Base-by-base conservation (phyloP, 169 alveolate species). In the Eimeria acervulina region DNA sequence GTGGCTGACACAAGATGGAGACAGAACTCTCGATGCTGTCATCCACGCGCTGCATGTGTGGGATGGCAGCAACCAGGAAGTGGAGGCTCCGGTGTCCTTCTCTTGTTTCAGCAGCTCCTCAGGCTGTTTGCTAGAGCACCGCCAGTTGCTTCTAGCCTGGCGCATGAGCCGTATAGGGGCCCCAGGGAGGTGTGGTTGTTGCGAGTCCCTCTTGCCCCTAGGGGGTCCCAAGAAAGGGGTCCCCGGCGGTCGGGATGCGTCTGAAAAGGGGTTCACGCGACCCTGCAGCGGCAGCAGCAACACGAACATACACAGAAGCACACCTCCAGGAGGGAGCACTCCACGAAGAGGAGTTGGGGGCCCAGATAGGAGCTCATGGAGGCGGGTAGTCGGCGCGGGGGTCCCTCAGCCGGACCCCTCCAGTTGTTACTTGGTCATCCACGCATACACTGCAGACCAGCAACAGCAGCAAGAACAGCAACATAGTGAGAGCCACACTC, bases 161-260 rank as follows among this genome's bases (percentile, higher is more conserved):
- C 78, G 80, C 26, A 85, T 85, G 93, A 61, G 93, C 63, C 93
- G 93, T 26, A 55, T 47, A 61, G 93, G 93, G 42, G 93, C 80
- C 44, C 93, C 93, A 38, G 93, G 93, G 36, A 36, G 93, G 38
- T 85, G 93, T 40, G 93, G 93, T 81, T 85, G 93, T 38, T 85
- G 81, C 80, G 93, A 85, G 93, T 55, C 93, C 66, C 93, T 85
- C 47, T 72, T 85, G 76, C 59, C 80, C 59, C 80, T 85, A 2
- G 93, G 91, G 72, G 44, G 68, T 33, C 52, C 91, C 51, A 26
- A 19, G 10, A 55, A 51, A 31, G 72, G 91, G 74, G 74, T 26
- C 47, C 68, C 91, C n/a, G 68, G 72, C 76, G 31, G 76, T 31
- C 44, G 72, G 31, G 70, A 47, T 28, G 74, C 74, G 51, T 28